Conservation (phyloP, 2,329 filamentous ascomycete genomes). For the Fusarium metavorans region DNA sequence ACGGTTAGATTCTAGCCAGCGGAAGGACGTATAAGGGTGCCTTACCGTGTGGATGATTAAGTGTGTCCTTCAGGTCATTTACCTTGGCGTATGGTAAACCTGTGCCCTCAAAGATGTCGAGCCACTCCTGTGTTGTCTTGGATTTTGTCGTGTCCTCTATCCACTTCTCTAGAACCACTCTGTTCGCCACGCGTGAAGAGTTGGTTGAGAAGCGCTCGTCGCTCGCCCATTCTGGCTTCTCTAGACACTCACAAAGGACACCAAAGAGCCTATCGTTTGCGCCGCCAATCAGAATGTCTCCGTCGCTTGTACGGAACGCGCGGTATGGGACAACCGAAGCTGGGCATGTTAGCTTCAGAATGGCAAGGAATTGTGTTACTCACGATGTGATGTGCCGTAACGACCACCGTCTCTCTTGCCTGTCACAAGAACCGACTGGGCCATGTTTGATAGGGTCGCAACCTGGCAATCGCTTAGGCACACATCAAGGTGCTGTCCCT, state of each 20-base stretch:
- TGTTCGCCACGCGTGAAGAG: constrained; percentile 72
- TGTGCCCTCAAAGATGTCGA: constrained; percentile 83
- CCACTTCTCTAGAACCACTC: constrained; percentile 78
- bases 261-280: constrained; percentile 77
- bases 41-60: constrained; percentile 84
- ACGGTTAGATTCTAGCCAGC: not conserved
- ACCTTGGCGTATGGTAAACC: constrained; percentile 93
- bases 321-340: constrained; percentile 97
- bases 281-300: constrained; percentile 74
- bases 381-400: constrained; percentile 95
- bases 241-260: constrained; percentile 70
- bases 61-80: constrained; percentile 87
- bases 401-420: constrained; percentile 86
- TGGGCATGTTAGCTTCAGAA: constrained; percentile 49
- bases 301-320: constrained; percentile 79
- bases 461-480: constrained; percentile 93
- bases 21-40: not conserved
- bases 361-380: constrained; percentile 31
- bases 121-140: constrained; percentile 87
- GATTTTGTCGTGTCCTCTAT: constrained; percentile 81
- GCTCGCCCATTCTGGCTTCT: constrained; percentile 67
- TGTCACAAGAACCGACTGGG: constrained; percentile 88
- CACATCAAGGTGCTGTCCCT: constrained; percentile 91
- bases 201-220: constrained; percentile 71
- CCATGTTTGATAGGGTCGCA: constrained; percentile 93